These are phyloP conservation scores for Podospora fimiseda DNA, from an alignment of 495 filamentous ascomycete genomes.

Conservation along the genomic window DNA sequence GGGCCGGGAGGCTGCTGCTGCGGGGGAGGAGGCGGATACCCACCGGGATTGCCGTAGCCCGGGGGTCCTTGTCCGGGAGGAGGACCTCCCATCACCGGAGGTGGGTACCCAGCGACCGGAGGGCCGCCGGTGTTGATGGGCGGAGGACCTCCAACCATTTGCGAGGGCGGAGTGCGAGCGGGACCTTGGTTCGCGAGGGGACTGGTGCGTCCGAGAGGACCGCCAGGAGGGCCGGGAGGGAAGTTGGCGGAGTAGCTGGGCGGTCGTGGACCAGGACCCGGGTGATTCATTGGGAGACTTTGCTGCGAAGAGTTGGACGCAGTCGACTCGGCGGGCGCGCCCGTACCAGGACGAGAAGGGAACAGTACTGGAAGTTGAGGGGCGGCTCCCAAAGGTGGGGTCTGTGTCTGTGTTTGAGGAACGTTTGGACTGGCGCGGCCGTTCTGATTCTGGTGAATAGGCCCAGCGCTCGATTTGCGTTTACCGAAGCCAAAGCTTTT, in stretches of 20 bases:
- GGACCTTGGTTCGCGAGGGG: constrained; percentile 42
- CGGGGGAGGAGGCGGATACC: constrained; percentile 40
- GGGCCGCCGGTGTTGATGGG: constrained; percentile 61
- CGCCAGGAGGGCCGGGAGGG: constrained; percentile 46
- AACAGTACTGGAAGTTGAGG: constrained; percentile 43
- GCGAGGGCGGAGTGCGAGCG: constrained; percentile 48
- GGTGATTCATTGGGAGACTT: constrained; percentile 54
- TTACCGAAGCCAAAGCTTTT: constrained; percentile 55
- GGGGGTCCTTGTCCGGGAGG: constrained; percentile 48
- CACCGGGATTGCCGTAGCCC: constrained; percentile 30
- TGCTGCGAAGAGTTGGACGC: constrained; percentile 41
- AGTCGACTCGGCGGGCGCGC: constrained; percentile 32
- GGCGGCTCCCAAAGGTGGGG: constrained; percentile 29
- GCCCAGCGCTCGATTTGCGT: constrained; percentile 47
- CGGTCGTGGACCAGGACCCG: constrained; percentile 53
- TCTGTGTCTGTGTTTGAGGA: constrained; percentile 34
- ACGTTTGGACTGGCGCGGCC: constrained; percentile 26
- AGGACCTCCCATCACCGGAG: constrained; percentile 46
- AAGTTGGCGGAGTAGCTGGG: constrained; percentile 69
- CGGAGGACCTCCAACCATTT: constrained; percentile 63
- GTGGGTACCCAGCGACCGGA: constrained; percentile 47
- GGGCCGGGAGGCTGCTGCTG: constrained; percentile 37
- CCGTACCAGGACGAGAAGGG: constrained; percentile 31
- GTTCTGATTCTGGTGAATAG: constrained; percentile 21
- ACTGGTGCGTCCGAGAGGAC: constrained; percentile 45